Base-by-base conservation (phyloP, 768 basidiomycete genomes). In the Baorangia bicolor region DNA sequence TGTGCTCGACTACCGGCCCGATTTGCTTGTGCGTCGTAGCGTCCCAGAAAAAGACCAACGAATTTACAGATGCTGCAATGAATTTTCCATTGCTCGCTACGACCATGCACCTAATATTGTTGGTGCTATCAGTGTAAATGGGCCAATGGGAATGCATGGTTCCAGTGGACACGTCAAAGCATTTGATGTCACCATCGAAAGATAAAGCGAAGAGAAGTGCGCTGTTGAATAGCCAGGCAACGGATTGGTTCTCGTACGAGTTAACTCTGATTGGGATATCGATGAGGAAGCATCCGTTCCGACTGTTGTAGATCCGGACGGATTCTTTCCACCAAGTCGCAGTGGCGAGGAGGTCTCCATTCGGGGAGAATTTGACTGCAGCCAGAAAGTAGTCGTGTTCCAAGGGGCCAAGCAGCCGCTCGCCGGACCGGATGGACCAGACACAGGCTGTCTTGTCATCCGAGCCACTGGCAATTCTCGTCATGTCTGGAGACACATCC, bases 311-410 rank as follows among this genome's bases (percentile, higher is more conserved):
- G 18, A 63, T 39, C 20, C 49, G 60, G 27, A 62, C 20, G 7
- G 54, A 55, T 6, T 50, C 51, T 20, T 30, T 57, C 57, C 55
- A 59, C 56, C 55, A 62, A 10, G 59, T 51, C 10, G 60, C 60
- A 16, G 53, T 62, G 2, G 60, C 60, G 37, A 63, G 27, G 30
- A 50, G 39, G 38, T n/a, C n/a, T n/a, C n/a, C n/a, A n/a, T n/a
- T n/a, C n/a, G n/a, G n/a, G n/a, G n/a, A n/a, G n/a, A n/a, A n/a
- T n/a, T n/a, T n/a, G n/a, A n/a, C n/a, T n/a, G n/a, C n/a, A n/a
- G n/a, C n/a, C n/a, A n/a, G n/a, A 28, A 42, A n/a, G 30, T 47
- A 5, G 41, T 51, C 38, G 34, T 51, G 61, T 40, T 57, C 37
- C 57, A 53, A 51, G 14, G 60, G 60, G 4, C 30, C 38, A 12